Evolutionary conservation across 139 green algal genomes (phyloP), one percentile per base, ranked within the genome.

Genomic region (Chlamydomonas eustigma): DNA sequence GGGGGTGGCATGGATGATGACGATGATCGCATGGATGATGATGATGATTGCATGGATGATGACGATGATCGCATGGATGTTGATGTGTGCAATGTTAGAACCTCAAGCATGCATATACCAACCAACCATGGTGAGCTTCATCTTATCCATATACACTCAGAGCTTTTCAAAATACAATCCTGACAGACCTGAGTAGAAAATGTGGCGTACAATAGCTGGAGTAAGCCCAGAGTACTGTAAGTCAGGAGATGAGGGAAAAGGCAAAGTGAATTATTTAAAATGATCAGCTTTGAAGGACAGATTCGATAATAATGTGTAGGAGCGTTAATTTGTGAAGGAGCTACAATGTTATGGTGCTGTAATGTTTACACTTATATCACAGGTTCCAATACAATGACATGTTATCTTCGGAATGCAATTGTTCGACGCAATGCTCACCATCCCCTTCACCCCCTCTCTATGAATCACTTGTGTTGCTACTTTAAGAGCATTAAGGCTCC

Each of bases 151-250:
- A n/a, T n/a, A n/a, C n/a, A n/a, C n/a, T n/a, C n/a, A n/a, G n/a
- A n/a, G n/a, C n/a, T n/a, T n/a, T n/a, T n/a, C n/a, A n/a, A n/a
- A n/a, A n/a, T n/a, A n/a, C n/a, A n/a, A n/a, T n/a, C n/a, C n/a
- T n/a, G 12, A 33, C 52, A 25, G 66, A 81, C 81, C 78, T 0
- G 80, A 89, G 76, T 93, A 93, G 12, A 89, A 79, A 1, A 90
- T 30, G 24, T 93, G 88, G 0, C 88, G 77, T 1, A 88, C 50
- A 0, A 90, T 64, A 2, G 88, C 88, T 25, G 88, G 84, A 0
- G 65, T 37, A 2, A 91, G 35, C 30, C 88, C 88, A 1, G 76
- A 65, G 52, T 91, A 93, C 50, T 92, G 67, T 1, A 68, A 22
- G 12, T 28, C 12, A 18, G 18, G 44, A 18, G 44, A 12, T 58